Evolutionary conservation across 176 grass and related monocot genomes (phyloP).

Genomic region (Puya raimondii): DNA sequence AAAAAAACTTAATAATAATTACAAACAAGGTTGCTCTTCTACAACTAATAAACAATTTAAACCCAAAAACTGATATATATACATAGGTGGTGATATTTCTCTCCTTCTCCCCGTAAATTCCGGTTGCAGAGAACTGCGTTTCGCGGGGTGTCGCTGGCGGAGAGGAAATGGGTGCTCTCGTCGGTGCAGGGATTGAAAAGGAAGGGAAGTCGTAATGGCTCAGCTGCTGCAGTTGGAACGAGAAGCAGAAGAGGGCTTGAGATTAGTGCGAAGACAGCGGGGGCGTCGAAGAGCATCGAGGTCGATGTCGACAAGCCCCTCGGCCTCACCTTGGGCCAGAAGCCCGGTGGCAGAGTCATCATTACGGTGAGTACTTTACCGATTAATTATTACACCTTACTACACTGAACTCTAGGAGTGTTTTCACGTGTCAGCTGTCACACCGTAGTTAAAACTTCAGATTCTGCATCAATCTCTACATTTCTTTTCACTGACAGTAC

Average conservation of each 20-base stretch:
- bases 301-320: conserved; percentile 95
- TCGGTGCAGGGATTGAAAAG: not conserved
- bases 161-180: conserved; percentile 17
- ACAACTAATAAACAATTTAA: no score
- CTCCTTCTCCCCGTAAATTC: not conserved
- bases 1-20: no score
- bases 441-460: no score
- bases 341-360: conserved; percentile 65
- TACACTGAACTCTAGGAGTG: no score
- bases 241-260: conserved; percentile 34
- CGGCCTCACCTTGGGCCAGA: conserved; percentile 79
- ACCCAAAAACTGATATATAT: not conserved
- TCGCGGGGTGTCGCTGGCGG: conserved; percentile 48
- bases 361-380: conserved; percentile 46
- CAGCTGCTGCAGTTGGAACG: not conserved
- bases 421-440: no score
- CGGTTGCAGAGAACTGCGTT: conserved; percentile 49
- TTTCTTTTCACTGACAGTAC: not conserved
- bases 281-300: conserved; percentile 75
- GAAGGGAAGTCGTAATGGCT: not conserved
- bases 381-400: not conserved
- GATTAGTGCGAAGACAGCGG: conserved; percentile 58
- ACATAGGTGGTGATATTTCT: not conserved
- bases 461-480: not conserved
- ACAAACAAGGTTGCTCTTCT: not conserved